Evolutionary conservation across 1,284 basidiomycete species (phyloP), one percentile per base, ranked within the genome.

Genomic region (Apiotrichum mycotoxinovorans): DNA sequence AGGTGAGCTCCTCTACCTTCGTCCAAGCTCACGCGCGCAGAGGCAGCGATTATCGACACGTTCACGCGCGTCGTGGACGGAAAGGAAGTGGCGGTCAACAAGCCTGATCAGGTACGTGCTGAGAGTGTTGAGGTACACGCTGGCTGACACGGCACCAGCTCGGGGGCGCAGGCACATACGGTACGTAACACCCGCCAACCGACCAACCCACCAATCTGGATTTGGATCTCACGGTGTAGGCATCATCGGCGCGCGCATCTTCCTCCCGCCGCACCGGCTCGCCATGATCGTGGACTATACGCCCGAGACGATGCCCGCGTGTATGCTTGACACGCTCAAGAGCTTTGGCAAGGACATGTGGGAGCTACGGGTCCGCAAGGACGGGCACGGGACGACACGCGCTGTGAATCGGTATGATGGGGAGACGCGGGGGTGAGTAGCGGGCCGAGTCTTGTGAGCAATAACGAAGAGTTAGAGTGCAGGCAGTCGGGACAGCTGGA

Each of bases 121-220:
- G 40, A 48, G n/a, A n/a, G n/a, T n/a, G n/a, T n/a, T n/a, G n/a
- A n/a, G n/a, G n/a, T n/a, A n/a, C n/a, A n/a, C n/a, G n/a, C n/a
- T n/a, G n/a, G n/a, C n/a, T n/a, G n/a, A n/a, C n/a, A n/a, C n/a
- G n/a, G n/a, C 58, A 8, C 33, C 35, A 77, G 74, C 67, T 77
- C 26, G 75, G 74, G 0, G 75, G 75, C 23, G 73, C 68, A 9
- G 75, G 75, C 0, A 71, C 72, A 11, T 77, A 75, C 33, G 68
- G 74, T 77, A 37, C 25, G 66, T 62, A 4, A 7, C 35, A 10
- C n/a, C 30, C 30, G 5, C 30, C n/a, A n/a, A n/a, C n/a, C n/a
- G n/a, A n/a, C n/a, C n/a, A n/a, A 30, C 30, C 30, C 30, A 30
- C n/a, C n/a, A 15, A 25, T 27, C 1, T 4, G 12, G n/a, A 23